Percentiles rank a stretch among this genome's conserved stretches.
Evolutionary conservation across 257 asterid genomes (phyloP).

Genomic region (Eustoma russellianum): DNA sequence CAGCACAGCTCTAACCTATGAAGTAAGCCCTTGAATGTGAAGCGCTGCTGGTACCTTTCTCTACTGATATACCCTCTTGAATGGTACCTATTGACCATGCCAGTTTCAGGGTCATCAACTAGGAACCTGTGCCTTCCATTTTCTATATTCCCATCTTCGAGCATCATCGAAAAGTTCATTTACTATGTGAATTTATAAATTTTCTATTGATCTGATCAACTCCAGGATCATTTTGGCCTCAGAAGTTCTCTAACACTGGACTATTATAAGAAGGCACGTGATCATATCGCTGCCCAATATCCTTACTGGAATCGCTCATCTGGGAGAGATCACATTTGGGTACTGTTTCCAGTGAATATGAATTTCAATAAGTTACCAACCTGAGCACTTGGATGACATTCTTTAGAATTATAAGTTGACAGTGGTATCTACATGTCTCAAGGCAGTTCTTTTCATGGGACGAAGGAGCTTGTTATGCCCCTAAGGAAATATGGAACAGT

Average conservation of each 20-base stretch:
- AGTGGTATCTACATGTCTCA: slow-evolving; percentile 16
- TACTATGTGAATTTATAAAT: not conserved
- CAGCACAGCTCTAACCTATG: too few relatives aligned
- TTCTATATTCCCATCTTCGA: not conserved
- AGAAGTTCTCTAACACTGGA: slow-evolving; percentile 89
- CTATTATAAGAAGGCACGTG: slow-evolving; percentile 66
- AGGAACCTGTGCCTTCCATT: not conserved
- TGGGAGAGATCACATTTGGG: slow-evolving; percentile 99
- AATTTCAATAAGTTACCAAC: not conserved
- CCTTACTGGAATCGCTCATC: slow-evolving; percentile 82
- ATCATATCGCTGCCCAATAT: slow-evolving; percentile 58
- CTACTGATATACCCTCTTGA: too few relatives aligned
- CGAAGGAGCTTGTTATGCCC: slow-evolving; percentile 99
- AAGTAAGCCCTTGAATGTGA: too few relatives aligned
- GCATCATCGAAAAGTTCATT: not conserved
- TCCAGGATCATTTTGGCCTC: slow-evolving; percentile 71
- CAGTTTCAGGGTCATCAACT: too few relatives aligned
- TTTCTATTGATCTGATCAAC: slow-evolving; percentile 7
- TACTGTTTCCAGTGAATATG: slow-evolving; percentile 18
- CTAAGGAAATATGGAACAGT: slow-evolving; percentile 97
- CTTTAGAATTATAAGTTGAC: slow-evolving; percentile 10
- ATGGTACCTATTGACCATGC: too few relatives aligned
- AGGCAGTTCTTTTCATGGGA: slow-evolving; percentile 95
- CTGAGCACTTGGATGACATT: not conserved
- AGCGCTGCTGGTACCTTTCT: too few relatives aligned